phyloP scores from a whole-genome alignment of 202 grass and related monocot genomes.

The Digitaria exilis region DNA sequence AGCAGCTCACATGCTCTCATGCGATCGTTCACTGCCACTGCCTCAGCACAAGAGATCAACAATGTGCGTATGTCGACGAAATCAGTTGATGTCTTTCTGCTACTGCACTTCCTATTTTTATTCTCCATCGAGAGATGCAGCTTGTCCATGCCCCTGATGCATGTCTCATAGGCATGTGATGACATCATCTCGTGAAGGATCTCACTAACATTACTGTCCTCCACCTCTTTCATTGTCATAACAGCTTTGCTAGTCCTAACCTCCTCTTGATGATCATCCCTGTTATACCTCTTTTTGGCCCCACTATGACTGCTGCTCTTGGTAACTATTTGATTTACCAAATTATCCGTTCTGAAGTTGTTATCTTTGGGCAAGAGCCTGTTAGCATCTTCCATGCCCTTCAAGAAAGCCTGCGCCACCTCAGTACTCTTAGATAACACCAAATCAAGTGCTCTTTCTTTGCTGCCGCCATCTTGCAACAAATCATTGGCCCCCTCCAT shows the following conservation, averaged over 20 bases:
- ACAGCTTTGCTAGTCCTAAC: too few relatives aligned
- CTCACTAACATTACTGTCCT: too few relatives aligned
- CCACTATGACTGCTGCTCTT: too few relatives aligned
- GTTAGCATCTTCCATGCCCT: slow-evolving; percentile 46
- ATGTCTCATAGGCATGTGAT: not conserved
- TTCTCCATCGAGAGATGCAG: not conserved
- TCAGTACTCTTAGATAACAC: not conserved
- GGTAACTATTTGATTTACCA: not conserved
- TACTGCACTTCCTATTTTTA: not conserved
- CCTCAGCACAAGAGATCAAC: too few relatives aligned
- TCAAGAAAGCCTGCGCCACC: slow-evolving; percentile 11
- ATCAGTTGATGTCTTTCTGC: not conserved
- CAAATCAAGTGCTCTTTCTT: not conserved
- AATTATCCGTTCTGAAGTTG: not conserved
- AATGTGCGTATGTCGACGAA: too few relatives aligned
- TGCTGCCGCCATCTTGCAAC: not conserved
- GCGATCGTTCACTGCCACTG: too few relatives aligned
- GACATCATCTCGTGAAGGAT: not conserved
- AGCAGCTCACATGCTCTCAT: too few relatives aligned
- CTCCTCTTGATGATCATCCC: too few relatives aligned
- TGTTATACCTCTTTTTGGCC: too few relatives aligned
- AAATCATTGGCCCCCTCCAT: not conserved
- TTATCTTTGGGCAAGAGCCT: too few relatives aligned
- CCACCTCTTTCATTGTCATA: too few relatives aligned
- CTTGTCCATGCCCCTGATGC: not conserved